Evolutionary conservation across 768 basidiomycete genomes (phyloP).

Genomic region (Pulveroboletus frians): DNA sequence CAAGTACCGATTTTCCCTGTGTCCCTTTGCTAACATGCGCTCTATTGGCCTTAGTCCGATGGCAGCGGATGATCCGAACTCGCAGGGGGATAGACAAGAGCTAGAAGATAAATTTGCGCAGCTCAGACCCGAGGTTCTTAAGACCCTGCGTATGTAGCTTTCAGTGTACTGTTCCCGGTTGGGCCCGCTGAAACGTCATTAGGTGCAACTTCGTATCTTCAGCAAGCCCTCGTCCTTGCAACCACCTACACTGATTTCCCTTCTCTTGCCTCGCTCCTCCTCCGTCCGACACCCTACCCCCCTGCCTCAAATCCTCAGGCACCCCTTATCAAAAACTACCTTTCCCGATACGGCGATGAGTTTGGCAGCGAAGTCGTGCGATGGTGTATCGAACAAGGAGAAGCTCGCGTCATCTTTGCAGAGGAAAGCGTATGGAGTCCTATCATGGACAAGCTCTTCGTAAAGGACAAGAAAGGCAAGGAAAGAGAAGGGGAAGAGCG

Average conservation of each 20-base stretch:
- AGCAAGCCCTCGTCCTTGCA: slow-evolving; percentile 75
- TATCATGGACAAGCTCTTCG: slow-evolving; percentile 72
- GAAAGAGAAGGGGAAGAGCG: slow-evolving; percentile 30
- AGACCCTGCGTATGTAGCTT: slow-evolving; percentile 66
- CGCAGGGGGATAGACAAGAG: slow-evolving; percentile 51
- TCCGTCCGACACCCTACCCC: slow-evolving; percentile 58
- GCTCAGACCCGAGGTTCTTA: slow-evolving; percentile 71
- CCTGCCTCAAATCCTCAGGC: slow-evolving; percentile 62
- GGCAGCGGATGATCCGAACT: slow-evolving; percentile 43
- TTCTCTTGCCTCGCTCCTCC: slow-evolving; percentile 79
- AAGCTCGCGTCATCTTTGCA: slow-evolving; percentile 75
- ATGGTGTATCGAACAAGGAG: slow-evolving; percentile 91
- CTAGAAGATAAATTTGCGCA: slow-evolving; percentile 64
- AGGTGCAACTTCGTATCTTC: slow-evolving; percentile 65
- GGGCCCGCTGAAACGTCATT: neutral
- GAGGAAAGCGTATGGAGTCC: slow-evolving; percentile 58
- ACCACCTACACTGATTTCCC: slow-evolving; percentile 84
- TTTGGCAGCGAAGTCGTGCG: slow-evolving; percentile 88
- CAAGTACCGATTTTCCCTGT: slow-evolving; percentile 16
- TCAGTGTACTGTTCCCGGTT: neutral
- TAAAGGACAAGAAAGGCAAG: slow-evolving; percentile 21
- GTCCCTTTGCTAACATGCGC: neutral
- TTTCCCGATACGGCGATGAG: slow-evolving; percentile 71
- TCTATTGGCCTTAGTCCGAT: slow-evolving; percentile 34
- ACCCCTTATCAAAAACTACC: slow-evolving; percentile 60